Base-by-base conservation (phyloP, 2,329 filamentous ascomycete genomes). In the Xylariales sp. region DNA sequence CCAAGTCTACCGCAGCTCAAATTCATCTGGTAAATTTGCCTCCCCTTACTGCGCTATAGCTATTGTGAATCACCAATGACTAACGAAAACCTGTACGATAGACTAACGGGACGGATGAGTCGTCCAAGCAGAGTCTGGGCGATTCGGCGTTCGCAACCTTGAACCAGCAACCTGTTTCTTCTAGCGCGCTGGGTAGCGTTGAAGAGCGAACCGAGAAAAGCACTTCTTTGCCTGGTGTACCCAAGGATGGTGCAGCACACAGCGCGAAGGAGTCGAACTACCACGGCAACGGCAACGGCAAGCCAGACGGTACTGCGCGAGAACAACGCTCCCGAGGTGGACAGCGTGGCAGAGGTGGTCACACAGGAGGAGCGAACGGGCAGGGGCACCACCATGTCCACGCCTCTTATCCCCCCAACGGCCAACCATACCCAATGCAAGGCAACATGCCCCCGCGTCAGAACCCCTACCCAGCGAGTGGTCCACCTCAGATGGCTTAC, bases 341-440 rank as follows among this genome's bases (percentile, higher is more conserved):
- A 15, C 64, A 68, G 73, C 67, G 68, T 31, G 65, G 65, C 31
- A 63, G 73, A 38, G 69, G 62, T 43, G 57, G 56, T 15, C 63
- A 65, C 44, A 38, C 51, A 4, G 31, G 38, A 33, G 31, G 38
- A 33, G 47, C 52, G 19, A 59, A 58, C 18, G 52, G 58, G 31
- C 38, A 52, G 14, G 25, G 48, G 18, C 57, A 57, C 35, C 52
- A 59, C 37, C 52, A 59, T 28, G 34, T 25, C 2, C 42, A 38
- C 19, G 28, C 24, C 14, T 18, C 33, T 4, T 46, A 33, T 38
- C 6, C 31, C 5, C 14, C 36, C 31, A 46, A 38, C 25, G 41
- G 37, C 11, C 44, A 46, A 18, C 15, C 31, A 25, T 43, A 35
- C 34, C 14, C 8, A 7, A 21, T 14, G 7, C 39, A 31, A 20